Evolutionary conservation across 495 filamentous ascomycete species (phyloP).

Genomic region (Poronia punctata): DNA sequence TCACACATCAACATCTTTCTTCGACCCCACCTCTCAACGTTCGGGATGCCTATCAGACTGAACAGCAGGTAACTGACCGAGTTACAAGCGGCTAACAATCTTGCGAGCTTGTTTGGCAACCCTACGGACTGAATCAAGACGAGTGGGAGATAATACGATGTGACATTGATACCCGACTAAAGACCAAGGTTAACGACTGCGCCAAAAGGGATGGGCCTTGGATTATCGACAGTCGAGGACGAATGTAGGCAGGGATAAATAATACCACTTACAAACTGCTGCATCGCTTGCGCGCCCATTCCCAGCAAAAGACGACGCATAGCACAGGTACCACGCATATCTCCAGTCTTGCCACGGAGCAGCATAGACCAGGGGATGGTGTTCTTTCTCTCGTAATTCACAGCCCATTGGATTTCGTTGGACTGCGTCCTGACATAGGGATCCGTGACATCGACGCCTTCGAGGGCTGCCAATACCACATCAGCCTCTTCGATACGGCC

Average conservation of each 20-base stretch:
- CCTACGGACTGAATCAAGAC: conserved; percentile 34
- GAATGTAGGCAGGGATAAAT: background rate
- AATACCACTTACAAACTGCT: conserved; percentile 19
- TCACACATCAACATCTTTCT: conserved; percentile 48
- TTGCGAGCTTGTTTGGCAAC: conserved; percentile 16
- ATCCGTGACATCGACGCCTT: conserved; percentile 13
- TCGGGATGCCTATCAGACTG: conserved; percentile 40
- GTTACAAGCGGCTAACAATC: conserved; percentile 22
- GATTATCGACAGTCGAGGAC: background rate
- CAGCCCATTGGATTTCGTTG: conserved; percentile 12
- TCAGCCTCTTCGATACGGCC: conserved; percentile 22
- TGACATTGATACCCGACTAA: conserved; percentile 19
- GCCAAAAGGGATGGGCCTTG: no score
- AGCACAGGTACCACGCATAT: conserved; percentile 14
- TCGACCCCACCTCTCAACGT: conserved; percentile 45
- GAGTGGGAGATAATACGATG: conserved; percentile 31
- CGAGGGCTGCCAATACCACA: conserved; percentile 20
- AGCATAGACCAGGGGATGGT: conserved; percentile 8
- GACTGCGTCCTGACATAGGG: conserved; percentile 14
- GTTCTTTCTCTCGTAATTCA: conserved; percentile 12
- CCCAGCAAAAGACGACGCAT: conserved; percentile 19
- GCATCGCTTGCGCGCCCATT: conserved; percentile 26
- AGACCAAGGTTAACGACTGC: no score
- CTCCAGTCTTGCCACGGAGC: conserved; percentile 1
- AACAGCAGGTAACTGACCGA: conserved; percentile 28